Percentiles rank a stretch among this genome's conserved stretches.
Evolutionary conservation across 1,284 basidiomycete genomes (phyloP).

Genomic region (Hortiboletus rubellus): DNA sequence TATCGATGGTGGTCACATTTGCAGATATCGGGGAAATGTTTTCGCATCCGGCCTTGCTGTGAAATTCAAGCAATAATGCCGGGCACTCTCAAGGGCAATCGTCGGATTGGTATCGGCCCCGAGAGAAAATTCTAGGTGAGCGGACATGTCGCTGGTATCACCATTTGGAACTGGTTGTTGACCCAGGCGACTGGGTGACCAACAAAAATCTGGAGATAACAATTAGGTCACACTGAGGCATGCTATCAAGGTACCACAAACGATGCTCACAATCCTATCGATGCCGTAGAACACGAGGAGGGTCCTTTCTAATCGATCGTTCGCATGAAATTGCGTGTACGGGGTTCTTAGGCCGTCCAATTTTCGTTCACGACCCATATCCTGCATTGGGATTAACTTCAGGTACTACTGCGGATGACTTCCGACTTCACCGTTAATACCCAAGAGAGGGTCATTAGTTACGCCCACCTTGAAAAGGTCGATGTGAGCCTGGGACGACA

Average conservation of each 20-base stretch:
- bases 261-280: conserved; percentile 58
- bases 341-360: conserved; percentile 56
- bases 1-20: conserved; percentile 4
- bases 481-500: conserved; percentile 19
- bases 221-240: background rate
- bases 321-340: conserved; percentile 32
- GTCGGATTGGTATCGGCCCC: conserved; percentile 45
- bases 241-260: conserved; percentile 13
- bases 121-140: conserved; percentile 37
- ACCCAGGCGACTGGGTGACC: conserved; percentile 56
- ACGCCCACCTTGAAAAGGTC: conserved; percentile 21
- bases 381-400: conserved; percentile 36
- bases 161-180: conserved; percentile 56
- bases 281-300: conserved; percentile 61
- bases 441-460: conserved; percentile 14
- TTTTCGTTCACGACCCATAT: conserved; percentile 58
- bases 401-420: background rate
- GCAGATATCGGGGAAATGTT: conserved; percentile 31
- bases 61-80: conserved; percentile 53
- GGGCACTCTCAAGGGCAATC: conserved; percentile 54
- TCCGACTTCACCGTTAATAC: conserved; percentile 16
- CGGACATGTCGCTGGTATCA: conserved; percentile 53
- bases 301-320: conserved; percentile 32
- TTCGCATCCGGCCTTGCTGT: conserved; percentile 49
- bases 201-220: conserved; percentile 43